Conservation (phyloP, 108 stramenopile genomes). For the Nitzschia inconspicua region DNA sequence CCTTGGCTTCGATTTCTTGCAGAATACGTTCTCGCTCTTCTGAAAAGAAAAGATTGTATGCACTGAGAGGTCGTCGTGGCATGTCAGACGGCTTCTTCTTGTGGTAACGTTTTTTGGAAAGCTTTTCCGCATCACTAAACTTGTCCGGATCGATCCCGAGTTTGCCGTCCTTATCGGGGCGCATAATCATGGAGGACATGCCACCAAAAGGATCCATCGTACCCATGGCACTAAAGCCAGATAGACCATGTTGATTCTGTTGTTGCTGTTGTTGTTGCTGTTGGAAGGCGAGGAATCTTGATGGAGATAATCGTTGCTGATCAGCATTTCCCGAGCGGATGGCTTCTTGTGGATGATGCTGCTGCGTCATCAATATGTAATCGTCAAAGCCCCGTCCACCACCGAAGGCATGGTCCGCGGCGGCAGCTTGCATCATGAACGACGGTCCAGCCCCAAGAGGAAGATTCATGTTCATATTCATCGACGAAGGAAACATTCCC, state of each 20-base stretch:
- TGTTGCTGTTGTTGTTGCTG: constrained; percentile 6
- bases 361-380: not conserved
- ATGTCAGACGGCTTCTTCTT: constrained; percentile 55
- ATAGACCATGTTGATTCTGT: constrained; percentile 5
- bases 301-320: no score
- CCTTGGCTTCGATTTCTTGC: constrained; percentile 39
- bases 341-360: no score
- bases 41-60: constrained; percentile 67
- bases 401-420: no score
- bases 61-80: constrained; percentile 52
- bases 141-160: constrained; percentile 3
- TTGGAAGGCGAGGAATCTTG: constrained; percentile 5
- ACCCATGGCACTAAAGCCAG: not conserved
- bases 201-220: constrained; percentile 5
- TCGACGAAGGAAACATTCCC: no score
- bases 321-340: no score
- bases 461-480: no score
- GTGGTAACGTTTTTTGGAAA: constrained; percentile 14
- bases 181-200: not conserved
- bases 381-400: constrained; percentile 7
- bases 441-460: no score
- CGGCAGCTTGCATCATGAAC: no score
- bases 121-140: constrained; percentile 10
- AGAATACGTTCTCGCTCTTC: constrained; percentile 60
- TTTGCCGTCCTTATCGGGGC: constrained; percentile 1